phyloP scores from a whole-genome alignment of 805 yeast genomes.

The Lipomyces sp. region DNA sequence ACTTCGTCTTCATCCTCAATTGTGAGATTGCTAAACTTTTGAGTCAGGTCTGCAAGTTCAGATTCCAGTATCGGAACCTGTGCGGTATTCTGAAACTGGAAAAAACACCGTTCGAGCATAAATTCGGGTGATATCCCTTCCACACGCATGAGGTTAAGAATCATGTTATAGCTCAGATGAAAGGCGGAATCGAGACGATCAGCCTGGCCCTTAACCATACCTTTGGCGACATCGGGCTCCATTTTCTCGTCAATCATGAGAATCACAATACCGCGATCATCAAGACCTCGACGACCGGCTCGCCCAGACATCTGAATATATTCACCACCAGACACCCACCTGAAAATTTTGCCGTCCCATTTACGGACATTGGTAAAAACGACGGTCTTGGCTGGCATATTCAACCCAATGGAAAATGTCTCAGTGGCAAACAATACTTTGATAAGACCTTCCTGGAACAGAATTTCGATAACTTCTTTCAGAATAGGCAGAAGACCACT shows the following conservation, averaged over 20 bases:
- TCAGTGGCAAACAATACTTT: slow-evolving; percentile 97
- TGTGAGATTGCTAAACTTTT: slow-evolving; percentile 47
- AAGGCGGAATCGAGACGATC: slow-evolving; percentile 96
- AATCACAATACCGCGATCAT: slow-evolving; percentile 97
- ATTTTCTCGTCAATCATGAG: slow-evolving; percentile 99
- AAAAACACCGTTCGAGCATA: slow-evolving; percentile 91
- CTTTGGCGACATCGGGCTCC: slow-evolving; percentile 99
- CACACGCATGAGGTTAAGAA: slow-evolving; percentile 89
- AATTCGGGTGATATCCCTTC: slow-evolving; percentile 98
- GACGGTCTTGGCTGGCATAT: slow-evolving; percentile 99
- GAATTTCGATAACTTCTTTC: slow-evolving; percentile 91
- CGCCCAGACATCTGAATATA: slow-evolving; percentile 99
- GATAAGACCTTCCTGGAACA: slow-evolving; percentile 93
- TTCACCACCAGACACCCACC: slow-evolving; percentile 99
- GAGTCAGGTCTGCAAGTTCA: slow-evolving; percentile 54
- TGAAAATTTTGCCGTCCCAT: slow-evolving; percentile 96
- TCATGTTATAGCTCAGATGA: slow-evolving; percentile 97
- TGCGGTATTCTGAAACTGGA: slow-evolving; percentile 89
- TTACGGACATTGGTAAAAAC: slow-evolving; percentile 96
- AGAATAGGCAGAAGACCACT: slow-evolving; percentile 91
- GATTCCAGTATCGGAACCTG: slow-evolving; percentile 82
- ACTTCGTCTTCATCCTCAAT: slow-evolving; percentile 74
- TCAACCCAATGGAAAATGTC: slow-evolving; percentile 95
- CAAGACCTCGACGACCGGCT: slow-evolving; percentile 99
- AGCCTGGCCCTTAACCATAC: slow-evolving; percentile 99